Conservation (phyloP, 805 yeast genomes). For the Myxozyma mucilagina region DNA sequence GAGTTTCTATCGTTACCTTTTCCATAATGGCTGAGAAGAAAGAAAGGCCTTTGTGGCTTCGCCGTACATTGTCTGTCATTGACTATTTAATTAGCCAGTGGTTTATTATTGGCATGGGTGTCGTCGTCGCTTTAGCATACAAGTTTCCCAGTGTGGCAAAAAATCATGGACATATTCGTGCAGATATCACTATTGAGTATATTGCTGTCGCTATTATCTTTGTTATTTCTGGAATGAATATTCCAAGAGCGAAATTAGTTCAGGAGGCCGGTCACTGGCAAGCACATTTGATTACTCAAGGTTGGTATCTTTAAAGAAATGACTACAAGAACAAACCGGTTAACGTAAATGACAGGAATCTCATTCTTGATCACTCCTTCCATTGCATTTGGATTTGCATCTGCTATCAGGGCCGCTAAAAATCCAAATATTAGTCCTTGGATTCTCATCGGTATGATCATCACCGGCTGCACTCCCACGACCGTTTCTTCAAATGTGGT, state of each 20-base stretch:
- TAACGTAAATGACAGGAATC: conserved; percentile 40
- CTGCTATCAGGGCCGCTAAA: conserved; percentile 61
- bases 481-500: conserved; percentile 90
- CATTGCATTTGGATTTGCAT: conserved; percentile 69
- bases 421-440: conserved; percentile 66
- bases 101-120: conserved; percentile 73
- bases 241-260: conserved; percentile 62
- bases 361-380: conserved; percentile 73
- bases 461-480: conserved; percentile 86
- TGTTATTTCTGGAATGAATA: conserved; percentile 75
- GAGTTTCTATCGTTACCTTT: too few relatives aligned
- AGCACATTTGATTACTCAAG: conserved; percentile 70
- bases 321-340: background rate
- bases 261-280: conserved; percentile 75
- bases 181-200: conserved; percentile 75
- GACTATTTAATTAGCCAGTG: conserved; percentile 47
- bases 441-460: conserved; percentile 77
- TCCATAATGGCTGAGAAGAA: conserved; percentile 6
- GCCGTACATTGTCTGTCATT: background rate
- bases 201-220: conserved; percentile 87
- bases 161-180: conserved; percentile 73
- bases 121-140: conserved; percentile 71
- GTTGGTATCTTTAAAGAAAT: background rate
- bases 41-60: conserved; percentile 7
- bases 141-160: conserved; percentile 81